Base-by-base conservation (phyloP, 2,329 filamentous ascomycete genomes). In the Mycogone perniciosa region DNA sequence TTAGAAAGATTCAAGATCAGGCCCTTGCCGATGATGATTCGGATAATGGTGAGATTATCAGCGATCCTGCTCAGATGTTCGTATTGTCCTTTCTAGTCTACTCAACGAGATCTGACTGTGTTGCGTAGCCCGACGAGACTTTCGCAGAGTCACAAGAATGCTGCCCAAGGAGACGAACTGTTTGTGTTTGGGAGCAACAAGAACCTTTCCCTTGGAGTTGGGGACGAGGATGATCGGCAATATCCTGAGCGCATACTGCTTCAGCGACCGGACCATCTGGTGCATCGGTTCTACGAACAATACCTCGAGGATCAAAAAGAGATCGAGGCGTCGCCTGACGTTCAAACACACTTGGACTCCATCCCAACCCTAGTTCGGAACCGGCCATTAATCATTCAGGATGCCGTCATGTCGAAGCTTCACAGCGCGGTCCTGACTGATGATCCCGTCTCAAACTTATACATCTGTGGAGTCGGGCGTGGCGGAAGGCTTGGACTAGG, bases 161-260 rank as follows among this genome's bases (percentile, higher is more conserved):
- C 60, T 13, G 54, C 59, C 4, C 53, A 60, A 29, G 92, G 89
- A 7, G 89, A 96, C 61, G 93, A 99, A 63, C 73, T 96, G 1
- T 97, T 89, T 62, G 86, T 89, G 1, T 96, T 97, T 68, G 93
- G 93, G 45, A 97, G 91, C 69, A 99, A 96, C 70, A 95, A 93
- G 63, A 99, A 99, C 59, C 71, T 95, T 7, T 93, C 88, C 0
- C 79, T 99, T 26, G 93, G 93, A 1, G 85, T 97, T 54, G 91
- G 91, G n/a, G 91, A 99, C 63, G 86, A 95, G 61, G 90, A 96
- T 65, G 92, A 99, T 64, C 84, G 93, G 3, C 91, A 97, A 57
- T 95, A 86, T 61, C 93, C 93, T 0, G 93, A 97, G 65, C 86
- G 89, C 7, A 82, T 96, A 8, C 73, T 77, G 31, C 68, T 97